A percentile compares a stretch with the other conserved stretches of the same genome.
Evolutionary conservation across 2,329 filamentous ascomycete species (phyloP).

Genomic region (Scedosporium aurantiacum): DNA sequence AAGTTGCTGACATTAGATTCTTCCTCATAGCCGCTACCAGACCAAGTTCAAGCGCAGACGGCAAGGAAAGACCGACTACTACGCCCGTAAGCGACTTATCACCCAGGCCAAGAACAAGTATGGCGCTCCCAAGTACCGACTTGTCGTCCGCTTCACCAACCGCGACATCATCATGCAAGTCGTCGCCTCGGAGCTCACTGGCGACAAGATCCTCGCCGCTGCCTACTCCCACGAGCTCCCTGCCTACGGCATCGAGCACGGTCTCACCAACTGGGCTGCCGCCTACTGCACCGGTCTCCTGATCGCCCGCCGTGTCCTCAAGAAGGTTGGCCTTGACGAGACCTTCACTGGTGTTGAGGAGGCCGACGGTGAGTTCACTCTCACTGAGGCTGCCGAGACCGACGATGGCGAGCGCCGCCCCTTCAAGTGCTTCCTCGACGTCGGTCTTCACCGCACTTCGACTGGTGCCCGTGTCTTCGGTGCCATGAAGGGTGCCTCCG

Average conservation of each 20-base stretch:
- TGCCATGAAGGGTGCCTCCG: slow-evolving; percentile 98
- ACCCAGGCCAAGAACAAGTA: slow-evolving; percentile 99
- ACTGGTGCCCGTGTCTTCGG: slow-evolving; percentile 98
- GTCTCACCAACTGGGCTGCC: slow-evolving; percentile 98
- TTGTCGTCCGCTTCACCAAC: slow-evolving; percentile 99
- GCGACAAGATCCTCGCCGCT: slow-evolving; percentile 90
- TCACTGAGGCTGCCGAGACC: slow-evolving; percentile 88
- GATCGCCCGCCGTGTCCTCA: slow-evolving; percentile 89
- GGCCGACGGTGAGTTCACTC: slow-evolving; percentile 86
- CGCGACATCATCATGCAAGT: slow-evolving; percentile 99
- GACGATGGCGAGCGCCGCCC: slow-evolving; percentile 89
- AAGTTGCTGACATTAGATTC: slow-evolving; percentile 17
- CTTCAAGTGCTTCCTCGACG: slow-evolving; percentile 98
- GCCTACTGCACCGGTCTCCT: slow-evolving; percentile 95
- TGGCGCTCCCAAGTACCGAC: slow-evolving; percentile 99
- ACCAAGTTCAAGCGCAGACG: slow-evolving; percentile 99
- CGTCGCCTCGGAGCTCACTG: slow-evolving; percentile 87
- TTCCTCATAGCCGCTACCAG: slow-evolving; percentile 72
- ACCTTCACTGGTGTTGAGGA: slow-evolving; percentile 94
- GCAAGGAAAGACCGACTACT: slow-evolving; percentile 99
- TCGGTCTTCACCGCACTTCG: slow-evolving; percentile 92
- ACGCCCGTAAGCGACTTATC: slow-evolving; percentile 98
- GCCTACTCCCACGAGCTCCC: slow-evolving; percentile 97
- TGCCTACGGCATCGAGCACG: slow-evolving; percentile 95
- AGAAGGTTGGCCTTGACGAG: slow-evolving; percentile 93